These are phyloP conservation scores for Yamadazyma takamatsuzukensis DNA, from an alignment of 805 yeast genomes.

Conservation along the genomic window DNA sequence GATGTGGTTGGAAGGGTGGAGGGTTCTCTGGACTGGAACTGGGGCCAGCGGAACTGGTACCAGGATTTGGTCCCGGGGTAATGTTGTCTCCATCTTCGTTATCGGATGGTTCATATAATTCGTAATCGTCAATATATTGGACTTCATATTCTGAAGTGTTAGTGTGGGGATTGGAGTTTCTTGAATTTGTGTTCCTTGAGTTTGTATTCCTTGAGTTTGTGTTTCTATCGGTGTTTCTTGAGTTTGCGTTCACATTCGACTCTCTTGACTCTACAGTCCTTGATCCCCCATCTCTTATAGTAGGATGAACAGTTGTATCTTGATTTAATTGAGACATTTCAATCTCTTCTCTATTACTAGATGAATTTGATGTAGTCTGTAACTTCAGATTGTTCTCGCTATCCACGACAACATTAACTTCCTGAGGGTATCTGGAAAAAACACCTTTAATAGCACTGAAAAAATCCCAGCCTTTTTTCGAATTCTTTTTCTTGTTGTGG, in stretches of 20 bases:
- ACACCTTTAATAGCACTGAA: neutral
- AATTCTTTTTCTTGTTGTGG: conserved; percentile 1
- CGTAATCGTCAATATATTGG: conserved; percentile 25
- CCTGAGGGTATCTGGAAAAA: neutral
- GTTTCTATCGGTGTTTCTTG: too few species aligned
- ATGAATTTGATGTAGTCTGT: conserved; percentile 1
- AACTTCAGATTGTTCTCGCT: conserved; percentile 9
- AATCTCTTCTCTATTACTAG: neutral
- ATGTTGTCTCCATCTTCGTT: conserved; percentile 5
- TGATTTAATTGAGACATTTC: too few species aligned
- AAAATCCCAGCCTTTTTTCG: neutral
- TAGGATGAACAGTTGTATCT: too few species aligned
- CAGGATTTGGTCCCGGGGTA: neutral
- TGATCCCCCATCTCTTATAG: neutral
- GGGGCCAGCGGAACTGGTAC: conserved; percentile 3
- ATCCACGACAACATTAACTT: conserved; percentile 8
- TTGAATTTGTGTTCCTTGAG: too few species aligned
- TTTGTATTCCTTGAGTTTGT: too few species aligned
- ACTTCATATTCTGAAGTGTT: conserved; percentile 17
- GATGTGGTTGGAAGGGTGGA: conserved; percentile 43
- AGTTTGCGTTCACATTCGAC: too few species aligned
- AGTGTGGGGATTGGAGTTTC: too few species aligned
- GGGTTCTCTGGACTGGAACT: conserved; percentile 21
- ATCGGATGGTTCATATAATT: conserved; percentile 17
- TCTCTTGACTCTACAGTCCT: too few species aligned